Percentiles rank a stretch among this genome's conserved stretches.
Evolutionary conservation across 768 basidiomycete genomes (phyloP).

Genomic region (Leccinum arenicola): DNA sequence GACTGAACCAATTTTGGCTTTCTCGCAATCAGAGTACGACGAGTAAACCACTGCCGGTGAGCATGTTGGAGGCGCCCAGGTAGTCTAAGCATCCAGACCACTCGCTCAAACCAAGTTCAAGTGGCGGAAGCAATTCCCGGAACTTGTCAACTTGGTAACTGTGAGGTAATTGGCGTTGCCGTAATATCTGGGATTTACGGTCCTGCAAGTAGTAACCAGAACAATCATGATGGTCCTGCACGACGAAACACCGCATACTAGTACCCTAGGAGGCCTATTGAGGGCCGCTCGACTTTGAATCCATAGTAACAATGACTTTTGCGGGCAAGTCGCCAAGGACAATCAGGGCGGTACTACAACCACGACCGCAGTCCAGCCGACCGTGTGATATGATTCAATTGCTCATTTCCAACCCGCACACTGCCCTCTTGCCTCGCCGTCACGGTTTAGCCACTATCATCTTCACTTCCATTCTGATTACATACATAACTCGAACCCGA

Average conservation of each 20-base stretch:
- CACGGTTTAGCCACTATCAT: not conserved
- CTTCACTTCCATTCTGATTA: not conserved
- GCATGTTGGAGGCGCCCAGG: not conserved
- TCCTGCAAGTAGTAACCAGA: not conserved
- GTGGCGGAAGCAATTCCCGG: not conserved
- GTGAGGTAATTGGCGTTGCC: not conserved
- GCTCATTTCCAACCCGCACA: not conserved
- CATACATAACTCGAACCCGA: not conserved
- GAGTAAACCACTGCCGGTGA: not conserved
- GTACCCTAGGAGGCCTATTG: not conserved
- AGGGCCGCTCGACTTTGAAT: not conserved
- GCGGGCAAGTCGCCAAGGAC: not conserved
- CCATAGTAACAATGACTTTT: not conserved
- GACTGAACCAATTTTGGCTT: constrained; percentile 1
- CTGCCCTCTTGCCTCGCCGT: not conserved
- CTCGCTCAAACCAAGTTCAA: not conserved
- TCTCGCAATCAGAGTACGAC: not conserved
- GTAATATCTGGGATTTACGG: not conserved
- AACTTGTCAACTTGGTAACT: not conserved
- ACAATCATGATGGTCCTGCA: not conserved
- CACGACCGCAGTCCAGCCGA: not conserved
- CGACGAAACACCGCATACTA: not conserved
- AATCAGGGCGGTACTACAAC: not conserved
- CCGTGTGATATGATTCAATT: not conserved
- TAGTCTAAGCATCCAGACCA: constrained; percentile 9